phyloP scores from a whole-genome alignment of 2,329 filamentous ascomycete genomes.

The Helicocarpus griseus region DNA sequence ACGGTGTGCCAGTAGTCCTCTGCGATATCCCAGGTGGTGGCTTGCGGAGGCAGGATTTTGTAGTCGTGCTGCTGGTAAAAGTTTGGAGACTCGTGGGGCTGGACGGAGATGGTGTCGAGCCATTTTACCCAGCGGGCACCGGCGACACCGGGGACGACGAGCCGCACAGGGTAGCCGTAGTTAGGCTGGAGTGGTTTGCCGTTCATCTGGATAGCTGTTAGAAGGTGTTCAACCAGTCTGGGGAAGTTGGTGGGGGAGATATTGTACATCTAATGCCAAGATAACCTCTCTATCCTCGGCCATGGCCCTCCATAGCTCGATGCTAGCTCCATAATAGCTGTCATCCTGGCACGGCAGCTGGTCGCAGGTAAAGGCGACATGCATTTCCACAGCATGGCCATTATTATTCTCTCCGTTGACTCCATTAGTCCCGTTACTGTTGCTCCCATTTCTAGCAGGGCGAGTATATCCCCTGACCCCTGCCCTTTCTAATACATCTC shows the following conservation, averaged over 20 bases:
- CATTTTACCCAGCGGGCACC: conserved; percentile 49
- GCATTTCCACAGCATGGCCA: conserved; percentile 19
- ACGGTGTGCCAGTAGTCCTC: conserved; percentile 43
- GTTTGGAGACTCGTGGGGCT: conserved; percentile 42
- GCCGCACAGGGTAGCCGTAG: conserved; percentile 45
- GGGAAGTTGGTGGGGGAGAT: not conserved
- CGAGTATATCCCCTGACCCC: conserved; percentile 21
- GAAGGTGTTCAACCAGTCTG: not conserved
- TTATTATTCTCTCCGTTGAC: conserved; percentile 15
- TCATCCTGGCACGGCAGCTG: conserved; percentile 46
- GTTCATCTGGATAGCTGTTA: conserved; percentile 35
- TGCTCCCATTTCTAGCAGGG: not conserved
- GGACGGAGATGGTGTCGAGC: conserved; percentile 45
- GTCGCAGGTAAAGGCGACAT: conserved; percentile 49
- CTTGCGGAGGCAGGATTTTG: conserved; percentile 48
- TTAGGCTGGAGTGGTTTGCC: conserved; percentile 36
- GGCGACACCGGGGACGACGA: conserved; percentile 44
- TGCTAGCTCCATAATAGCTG: conserved; percentile 49
- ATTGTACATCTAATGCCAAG: conserved; percentile 37
- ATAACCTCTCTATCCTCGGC: conserved; percentile 36
- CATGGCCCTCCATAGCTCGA: conserved; percentile 40
- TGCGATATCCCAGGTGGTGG: conserved; percentile 39
- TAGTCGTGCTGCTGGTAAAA: conserved; percentile 52
- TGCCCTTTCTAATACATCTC: conserved; percentile 42
- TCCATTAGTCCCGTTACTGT: not conserved